Base-by-base conservation (phyloP, 164 flowering plant genomes). In the Chloranthus sessilifolius region DNA sequence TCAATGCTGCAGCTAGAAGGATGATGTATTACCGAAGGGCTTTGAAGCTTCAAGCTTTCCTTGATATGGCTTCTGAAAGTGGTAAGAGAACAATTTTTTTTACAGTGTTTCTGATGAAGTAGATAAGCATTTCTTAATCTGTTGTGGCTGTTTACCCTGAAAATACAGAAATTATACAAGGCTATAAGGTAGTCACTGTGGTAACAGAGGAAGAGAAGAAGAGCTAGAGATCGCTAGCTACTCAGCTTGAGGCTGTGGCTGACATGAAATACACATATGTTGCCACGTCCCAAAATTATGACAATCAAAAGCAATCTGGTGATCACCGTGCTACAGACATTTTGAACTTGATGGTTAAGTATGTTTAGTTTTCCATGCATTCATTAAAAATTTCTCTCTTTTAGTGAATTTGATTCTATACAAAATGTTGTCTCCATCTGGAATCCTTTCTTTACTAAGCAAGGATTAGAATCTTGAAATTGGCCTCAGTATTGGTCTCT, bases 331-430 rank as follows among this genome's bases (percentile, higher is more conserved):
- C 53, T 1, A 56, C 61, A n/a, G 61, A 56, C 44, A 55, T 55
- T 55, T 17, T 55, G 34, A 55, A 55, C 39, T 46, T 55, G 51
- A 55, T 55, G 60, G 60, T 56, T 28, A 56, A 56, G 61, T 56
- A 56, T 35, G 53, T 34, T 28, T 27, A 2, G 7, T 36, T 19
- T 19, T 40, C 24, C 11, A 40, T 40, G 11, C 19, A 40, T 23
- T 40, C 43, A 40, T 19, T 40, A 20, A 4, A 38, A 10, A 30
- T 30, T n/a, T n/a, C n/a, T n/a, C n/a, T n/a, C n/a, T n/a, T n/a
- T n/a, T n/a, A n/a, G n/a, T n/a, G n/a, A n/a, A n/a, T n/a, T n/a
- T n/a, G n/a, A n/a, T n/a, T n/a, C n/a, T n/a, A n/a, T n/a, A n/a
- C n/a, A n/a, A n/a, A n/a, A n/a, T n/a, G n/a, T n/a, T n/a, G n/a